A percentile compares a stretch with the other conserved stretches of the same genome.
Conservation (phyloP, 2,329 filamentous ascomycete genomes). For the Pseudofabraea citricarpa region DNA sequence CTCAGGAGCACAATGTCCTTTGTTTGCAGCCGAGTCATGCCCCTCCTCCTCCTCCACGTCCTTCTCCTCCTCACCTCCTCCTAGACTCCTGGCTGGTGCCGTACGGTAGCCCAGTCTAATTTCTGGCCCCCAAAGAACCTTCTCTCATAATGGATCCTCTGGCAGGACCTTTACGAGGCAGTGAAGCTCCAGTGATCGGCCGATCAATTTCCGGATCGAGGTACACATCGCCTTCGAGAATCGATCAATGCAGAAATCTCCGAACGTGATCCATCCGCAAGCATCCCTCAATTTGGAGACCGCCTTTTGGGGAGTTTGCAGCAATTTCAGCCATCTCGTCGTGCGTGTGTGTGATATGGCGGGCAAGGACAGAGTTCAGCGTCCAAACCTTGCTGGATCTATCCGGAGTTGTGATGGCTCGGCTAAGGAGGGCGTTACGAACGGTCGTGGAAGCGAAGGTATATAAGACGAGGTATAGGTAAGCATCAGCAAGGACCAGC, state of each 20-base stretch:
- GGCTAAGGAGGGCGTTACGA: not conserved
- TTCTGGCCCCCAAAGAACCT: no score
- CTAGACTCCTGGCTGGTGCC: no score
- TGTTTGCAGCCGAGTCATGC: not conserved
- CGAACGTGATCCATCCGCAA: not conserved
- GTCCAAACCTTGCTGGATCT: not conserved
- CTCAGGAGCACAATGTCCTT: not conserved
- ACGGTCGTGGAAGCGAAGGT: not conserved
- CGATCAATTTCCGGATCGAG: not conserved
- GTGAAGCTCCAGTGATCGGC: not conserved
- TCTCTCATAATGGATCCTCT: not conserved
- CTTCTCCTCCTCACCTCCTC: no score
- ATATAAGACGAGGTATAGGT: not conserved
- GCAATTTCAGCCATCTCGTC: not conserved
- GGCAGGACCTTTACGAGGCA: not conserved
- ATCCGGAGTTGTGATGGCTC: not conserved
- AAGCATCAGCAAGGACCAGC: not conserved
- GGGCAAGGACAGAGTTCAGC: not conserved
- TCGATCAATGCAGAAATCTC: constrained; percentile 3
- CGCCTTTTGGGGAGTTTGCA: not conserved
- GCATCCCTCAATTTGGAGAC: not conserved
- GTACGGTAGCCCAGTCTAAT: no score
- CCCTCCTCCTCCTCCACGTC: not conserved
- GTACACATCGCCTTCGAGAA: not conserved
- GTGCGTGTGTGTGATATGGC: not conserved